Conservation (phyloP, 768 basidiomycete species). For the Chlorophyllum brunneum region DNA sequence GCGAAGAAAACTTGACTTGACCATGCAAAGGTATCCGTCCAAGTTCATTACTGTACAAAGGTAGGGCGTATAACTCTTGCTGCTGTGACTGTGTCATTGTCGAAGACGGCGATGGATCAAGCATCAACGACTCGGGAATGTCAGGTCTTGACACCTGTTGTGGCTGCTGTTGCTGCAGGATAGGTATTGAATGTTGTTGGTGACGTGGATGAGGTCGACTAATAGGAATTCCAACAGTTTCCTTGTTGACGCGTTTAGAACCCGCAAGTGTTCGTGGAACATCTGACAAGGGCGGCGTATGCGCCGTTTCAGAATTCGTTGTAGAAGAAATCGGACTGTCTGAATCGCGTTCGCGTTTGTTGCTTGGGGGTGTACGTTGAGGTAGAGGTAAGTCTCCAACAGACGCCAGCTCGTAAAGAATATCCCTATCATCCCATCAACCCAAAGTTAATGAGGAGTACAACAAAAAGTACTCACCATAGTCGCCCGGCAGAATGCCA, state of each 20-base stretch:
- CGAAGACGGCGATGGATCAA: not conserved
- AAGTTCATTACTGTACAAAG: conserved; percentile 60
- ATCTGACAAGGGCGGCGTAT: conserved; percentile 9
- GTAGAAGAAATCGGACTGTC: conserved; percentile 40
- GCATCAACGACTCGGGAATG: not conserved
- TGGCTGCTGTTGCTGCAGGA: conserved; percentile 11
- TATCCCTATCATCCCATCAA: conserved; percentile 44
- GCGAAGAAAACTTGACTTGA: conserved; percentile 22
- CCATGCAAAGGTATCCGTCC: conserved; percentile 46
- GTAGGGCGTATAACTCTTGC: conserved; percentile 33
- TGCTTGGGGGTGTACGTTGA: conserved; percentile 44
- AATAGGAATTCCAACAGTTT: not conserved
- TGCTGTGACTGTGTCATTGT: conserved; percentile 7
- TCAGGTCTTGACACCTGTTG: not conserved
- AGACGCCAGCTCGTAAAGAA: conserved; percentile 67
- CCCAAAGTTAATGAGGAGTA: too few species aligned
- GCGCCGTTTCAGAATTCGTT: not conserved
- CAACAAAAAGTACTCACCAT: conserved; percentile 27
- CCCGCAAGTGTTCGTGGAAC: conserved; percentile 29
- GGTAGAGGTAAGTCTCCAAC: conserved; percentile 72
- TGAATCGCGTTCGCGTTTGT: conserved; percentile 63
- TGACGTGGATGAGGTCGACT: conserved; percentile 2
- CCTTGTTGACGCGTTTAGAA: conserved; percentile 26
- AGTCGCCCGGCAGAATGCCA: conserved; percentile 44
- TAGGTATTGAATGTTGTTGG: not conserved